Percentiles rank a stretch among this genome's conserved stretches.
Conservation (phyloP, 805 yeast species). For the Candida ortonii region DNA sequence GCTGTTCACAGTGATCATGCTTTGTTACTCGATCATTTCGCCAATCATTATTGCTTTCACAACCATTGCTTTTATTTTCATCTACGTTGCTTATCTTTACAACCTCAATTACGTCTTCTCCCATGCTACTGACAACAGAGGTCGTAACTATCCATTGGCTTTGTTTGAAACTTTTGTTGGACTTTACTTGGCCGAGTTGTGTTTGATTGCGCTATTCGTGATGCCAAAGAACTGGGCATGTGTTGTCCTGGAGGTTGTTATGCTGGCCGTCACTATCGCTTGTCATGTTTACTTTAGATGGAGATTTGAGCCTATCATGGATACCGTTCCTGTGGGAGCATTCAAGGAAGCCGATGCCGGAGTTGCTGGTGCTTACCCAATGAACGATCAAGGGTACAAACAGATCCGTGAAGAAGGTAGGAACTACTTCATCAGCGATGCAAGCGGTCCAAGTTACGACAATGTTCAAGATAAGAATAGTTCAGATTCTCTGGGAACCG, state of each 20-base stretch:
- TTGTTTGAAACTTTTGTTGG: conserved; percentile 71
- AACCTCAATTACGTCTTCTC: conserved; percentile 60
- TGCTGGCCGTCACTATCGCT: conserved; percentile 53
- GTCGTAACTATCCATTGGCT: conserved; percentile 71
- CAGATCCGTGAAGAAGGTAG: conserved; percentile 46
- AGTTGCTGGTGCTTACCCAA: conserved; percentile 45
- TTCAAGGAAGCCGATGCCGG: conserved; percentile 45
- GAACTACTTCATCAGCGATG: conserved; percentile 23
- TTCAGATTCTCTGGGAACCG: conserved; percentile 22
- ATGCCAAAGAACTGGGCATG: conserved; percentile 79
- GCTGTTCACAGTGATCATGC: conserved; percentile 65
- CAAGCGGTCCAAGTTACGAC: conserved; percentile 25
- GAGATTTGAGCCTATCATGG: conserved; percentile 61
- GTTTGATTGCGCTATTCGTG: conserved; percentile 68
- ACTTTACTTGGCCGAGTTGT: conserved; percentile 66
- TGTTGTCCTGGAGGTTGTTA: conserved; percentile 64
- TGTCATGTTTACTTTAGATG: conserved; percentile 58
- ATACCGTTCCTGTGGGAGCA: conserved; percentile 68
- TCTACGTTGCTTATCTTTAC: conserved; percentile 63
- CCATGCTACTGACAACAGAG: conserved; percentile 62
- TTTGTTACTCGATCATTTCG: conserved; percentile 76
- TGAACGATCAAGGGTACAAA: conserved; percentile 58
- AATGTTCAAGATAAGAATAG: conserved; percentile 27
- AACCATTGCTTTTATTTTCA: conserved; percentile 51
- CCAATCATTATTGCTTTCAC: conserved; percentile 71